A percentile compares a stretch with the other conserved stretches of the same genome.
Conservation (phyloP, 73 alveolate genomes). For the Symbiodinium pilosum region DNA sequence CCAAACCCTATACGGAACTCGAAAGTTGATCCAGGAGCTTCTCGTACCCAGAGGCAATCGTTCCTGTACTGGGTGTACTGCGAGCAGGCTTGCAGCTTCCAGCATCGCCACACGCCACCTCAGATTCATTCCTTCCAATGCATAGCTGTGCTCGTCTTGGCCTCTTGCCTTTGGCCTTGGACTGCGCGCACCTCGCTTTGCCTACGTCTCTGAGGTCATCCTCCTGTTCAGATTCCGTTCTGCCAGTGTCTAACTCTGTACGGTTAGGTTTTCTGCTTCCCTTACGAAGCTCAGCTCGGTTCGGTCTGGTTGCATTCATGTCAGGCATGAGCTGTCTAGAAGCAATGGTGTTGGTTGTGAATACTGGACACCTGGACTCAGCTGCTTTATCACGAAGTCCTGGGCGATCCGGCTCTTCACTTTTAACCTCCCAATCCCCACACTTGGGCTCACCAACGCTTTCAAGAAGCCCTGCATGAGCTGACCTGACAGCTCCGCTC, state of each 20-base stretch:
- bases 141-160: not conserved
- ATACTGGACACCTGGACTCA: not conserved
- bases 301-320: not conserved
- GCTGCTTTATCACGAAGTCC: not conserved
- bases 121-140: not conserved
- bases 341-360: not conserved
- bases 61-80: not conserved
- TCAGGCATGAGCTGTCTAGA: not conserved
- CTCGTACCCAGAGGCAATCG: not conserved
- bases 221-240: not conserved
- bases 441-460: not conserved
- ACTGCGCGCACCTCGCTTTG: not conserved
- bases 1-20: no score
- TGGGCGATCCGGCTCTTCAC: not conserved
- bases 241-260: not conserved
- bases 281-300: not conserved
- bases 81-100: not conserved
- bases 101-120: not conserved
- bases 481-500: not conserved
- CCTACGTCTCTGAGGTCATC: not conserved
- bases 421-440: not conserved
- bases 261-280: not conserved
- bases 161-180: not conserved
- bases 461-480: not conserved
- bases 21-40: slow-evolving; percentile 8